Evolutionary conservation across 768 basidiomycete species (phyloP).

Genomic region (Postia placenta): DNA sequence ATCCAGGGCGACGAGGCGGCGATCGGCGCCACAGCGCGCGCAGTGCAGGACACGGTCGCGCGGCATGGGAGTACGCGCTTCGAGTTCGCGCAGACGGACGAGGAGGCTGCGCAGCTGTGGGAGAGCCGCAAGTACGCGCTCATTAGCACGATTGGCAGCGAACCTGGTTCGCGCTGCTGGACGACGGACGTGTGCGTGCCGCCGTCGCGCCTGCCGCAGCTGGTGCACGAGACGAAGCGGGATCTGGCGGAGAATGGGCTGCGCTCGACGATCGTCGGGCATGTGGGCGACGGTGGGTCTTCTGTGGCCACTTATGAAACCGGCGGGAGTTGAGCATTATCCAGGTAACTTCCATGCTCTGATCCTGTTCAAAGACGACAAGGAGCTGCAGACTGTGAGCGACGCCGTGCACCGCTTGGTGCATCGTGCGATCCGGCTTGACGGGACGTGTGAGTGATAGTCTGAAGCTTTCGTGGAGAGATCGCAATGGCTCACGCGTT

Average conservation of each 20-base stretch:
- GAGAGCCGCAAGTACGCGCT: slow-evolving; percentile 63
- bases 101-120: slow-evolving; percentile 74
- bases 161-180: slow-evolving; percentile 55
- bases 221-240: slow-evolving; percentile 64
- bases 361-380: slow-evolving; percentile 30
- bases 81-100: slow-evolving; percentile 51
- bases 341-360: slow-evolving; percentile 39
- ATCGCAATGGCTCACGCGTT: neutral
- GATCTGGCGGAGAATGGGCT: slow-evolving; percentile 57
- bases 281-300: slow-evolving; percentile 65
- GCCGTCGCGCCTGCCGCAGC: slow-evolving; percentile 55
- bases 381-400: slow-evolving; percentile 27
- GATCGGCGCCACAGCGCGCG: slow-evolving; percentile 37
- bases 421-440: slow-evolving; percentile 57
- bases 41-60: slow-evolving; percentile 59
- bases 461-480: neutral
- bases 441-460: slow-evolving; percentile 58
- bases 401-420: slow-evolving; percentile 55
- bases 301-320: neutral
- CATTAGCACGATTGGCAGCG: slow-evolving; percentile 47
- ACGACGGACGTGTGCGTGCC: slow-evolving; percentile 76
- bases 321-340: neutral
- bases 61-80: slow-evolving; percentile 66
- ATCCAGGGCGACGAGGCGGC: slow-evolving; percentile 50
- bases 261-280: slow-evolving; percentile 62